Conservation (phyloP, 1,284 basidiomycete species). For the Dichomitus squalens region DNA sequence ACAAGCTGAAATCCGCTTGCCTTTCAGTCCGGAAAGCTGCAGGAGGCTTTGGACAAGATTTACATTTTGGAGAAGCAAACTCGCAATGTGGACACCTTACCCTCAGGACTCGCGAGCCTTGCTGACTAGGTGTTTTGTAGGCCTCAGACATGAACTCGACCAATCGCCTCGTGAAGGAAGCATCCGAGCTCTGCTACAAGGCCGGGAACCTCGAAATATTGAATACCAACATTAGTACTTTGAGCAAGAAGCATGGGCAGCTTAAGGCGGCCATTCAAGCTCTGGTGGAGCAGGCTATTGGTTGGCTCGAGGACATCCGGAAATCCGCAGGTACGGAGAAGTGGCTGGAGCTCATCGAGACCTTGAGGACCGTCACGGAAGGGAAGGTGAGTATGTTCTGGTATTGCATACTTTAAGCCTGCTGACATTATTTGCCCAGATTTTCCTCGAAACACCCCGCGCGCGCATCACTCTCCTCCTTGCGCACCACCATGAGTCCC, state of each 20-base stretch:
- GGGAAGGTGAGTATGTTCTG: constrained; percentile 73
- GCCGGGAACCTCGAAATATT: constrained; percentile 71
- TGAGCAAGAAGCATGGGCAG: constrained; percentile 98
- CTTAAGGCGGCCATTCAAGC: constrained; percentile 88
- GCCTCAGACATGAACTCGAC: constrained; percentile 94
- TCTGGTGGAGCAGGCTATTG: constrained; percentile 87
- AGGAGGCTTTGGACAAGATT: constrained; percentile 90
- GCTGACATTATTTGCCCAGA: constrained; percentile 49
- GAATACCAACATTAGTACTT: constrained; percentile 71
- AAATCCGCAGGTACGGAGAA: constrained; percentile 66
- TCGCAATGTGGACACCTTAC: constrained; percentile 70
- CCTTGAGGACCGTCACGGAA: constrained; percentile 90
- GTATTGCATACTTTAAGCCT: neutral
- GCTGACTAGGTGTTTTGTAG: constrained; percentile 41
- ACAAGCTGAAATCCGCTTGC: constrained; percentile 10
- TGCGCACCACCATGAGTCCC: constrained; percentile 80
- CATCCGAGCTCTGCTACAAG: constrained; percentile 74
- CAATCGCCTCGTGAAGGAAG: constrained; percentile 78
- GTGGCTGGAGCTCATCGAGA: constrained; percentile 90
- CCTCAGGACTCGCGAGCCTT: neutral
- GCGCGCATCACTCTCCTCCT: constrained; percentile 91
- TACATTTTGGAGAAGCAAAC: constrained; percentile 93
- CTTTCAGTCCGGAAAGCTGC: constrained; percentile 71
- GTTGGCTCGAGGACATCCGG: constrained; percentile 78
- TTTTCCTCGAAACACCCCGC: constrained; percentile 96